Conservation (phyloP, 2,329 filamentous ascomycete genomes). For the Trichoderma breve region DNA sequence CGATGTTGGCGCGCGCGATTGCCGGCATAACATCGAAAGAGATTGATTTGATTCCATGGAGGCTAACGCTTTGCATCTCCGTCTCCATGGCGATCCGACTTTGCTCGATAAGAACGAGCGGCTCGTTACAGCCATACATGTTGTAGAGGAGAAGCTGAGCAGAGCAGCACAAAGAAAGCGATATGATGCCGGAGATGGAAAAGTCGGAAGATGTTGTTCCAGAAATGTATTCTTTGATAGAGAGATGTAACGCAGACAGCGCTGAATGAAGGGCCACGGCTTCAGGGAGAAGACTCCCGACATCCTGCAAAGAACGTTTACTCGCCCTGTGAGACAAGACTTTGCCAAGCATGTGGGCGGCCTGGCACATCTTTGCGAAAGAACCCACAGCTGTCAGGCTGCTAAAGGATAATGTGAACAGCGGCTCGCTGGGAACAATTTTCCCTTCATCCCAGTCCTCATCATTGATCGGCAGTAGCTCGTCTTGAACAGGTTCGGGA, state of each 20-base stretch:
- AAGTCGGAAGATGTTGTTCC: background rate
- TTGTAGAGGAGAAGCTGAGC: slow-evolving; percentile 7
- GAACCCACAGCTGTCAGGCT: slow-evolving; percentile 1
- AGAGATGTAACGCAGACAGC: background rate
- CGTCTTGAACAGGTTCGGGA: slow-evolving; percentile 4
- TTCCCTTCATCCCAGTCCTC: slow-evolving; percentile 9
- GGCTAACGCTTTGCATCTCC: slow-evolving; percentile 6
- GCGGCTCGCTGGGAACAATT: slow-evolving; percentile 11
- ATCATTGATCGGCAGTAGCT: slow-evolving; percentile 6
- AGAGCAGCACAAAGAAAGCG: background rate
- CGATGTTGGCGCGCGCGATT: slow-evolving; percentile 7
- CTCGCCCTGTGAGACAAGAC: background rate
- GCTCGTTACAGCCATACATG: slow-evolving; percentile 8
- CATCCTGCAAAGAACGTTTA: background rate
- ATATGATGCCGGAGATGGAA: background rate
- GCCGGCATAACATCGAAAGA: background rate
- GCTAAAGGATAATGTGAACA: slow-evolving; percentile 10
- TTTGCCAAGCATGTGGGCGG: slow-evolving; percentile 7
- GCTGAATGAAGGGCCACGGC: slow-evolving; percentile 1
- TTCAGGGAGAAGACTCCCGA: slow-evolving; percentile 5
- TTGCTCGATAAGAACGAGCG: background rate
- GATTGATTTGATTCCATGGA: slow-evolving; percentile 5
- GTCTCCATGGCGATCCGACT: slow-evolving; percentile 11
- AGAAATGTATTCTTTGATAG: background rate
- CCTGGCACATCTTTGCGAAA: slow-evolving; percentile 12